A percentile compares a stretch with the other conserved stretches of the same genome.
phyloP scores from a whole-genome alignment of 345 rosid genomes.

The Durio zibethinus region DNA sequence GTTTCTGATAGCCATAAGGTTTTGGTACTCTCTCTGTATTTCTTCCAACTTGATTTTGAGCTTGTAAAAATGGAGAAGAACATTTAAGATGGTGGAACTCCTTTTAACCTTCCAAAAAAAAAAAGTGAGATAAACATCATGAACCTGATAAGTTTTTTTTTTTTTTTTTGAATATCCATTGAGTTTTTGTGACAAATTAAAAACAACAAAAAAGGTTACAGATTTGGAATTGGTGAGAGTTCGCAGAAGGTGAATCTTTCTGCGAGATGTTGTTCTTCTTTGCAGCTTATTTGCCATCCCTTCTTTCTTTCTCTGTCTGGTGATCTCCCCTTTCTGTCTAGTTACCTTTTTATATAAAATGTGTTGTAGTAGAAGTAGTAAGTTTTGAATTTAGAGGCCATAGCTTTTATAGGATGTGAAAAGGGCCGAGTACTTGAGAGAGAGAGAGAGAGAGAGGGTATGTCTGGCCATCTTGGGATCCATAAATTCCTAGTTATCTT shows the following conservation, averaged over 20 bases:
- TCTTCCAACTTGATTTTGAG: slow-evolving; percentile 61
- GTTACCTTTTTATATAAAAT: not conserved
- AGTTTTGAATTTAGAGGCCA: slow-evolving; percentile 11
- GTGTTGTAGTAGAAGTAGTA: not conserved
- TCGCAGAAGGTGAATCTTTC: slow-evolving; percentile 48
- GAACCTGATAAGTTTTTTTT: not conserved
- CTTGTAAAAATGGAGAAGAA: slow-evolving; percentile 47
- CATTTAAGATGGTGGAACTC: slow-evolving; percentile 37
- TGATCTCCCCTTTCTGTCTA: not conserved
- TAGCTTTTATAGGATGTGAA: slow-evolving; percentile 36
- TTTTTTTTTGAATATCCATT: no score
- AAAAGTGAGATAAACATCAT: not conserved
- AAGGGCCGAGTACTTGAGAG: not conserved
- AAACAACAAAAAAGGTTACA: slow-evolving; percentile 26
- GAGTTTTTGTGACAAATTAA: no score
- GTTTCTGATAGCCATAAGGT: slow-evolving; percentile 39
- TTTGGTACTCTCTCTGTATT: slow-evolving; percentile 37
- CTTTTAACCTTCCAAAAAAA: slow-evolving; percentile 40
- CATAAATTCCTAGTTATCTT: slow-evolving; percentile 20
- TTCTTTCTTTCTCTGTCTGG: not conserved
- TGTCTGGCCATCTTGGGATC: slow-evolving; percentile 51
- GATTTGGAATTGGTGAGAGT: slow-evolving; percentile 44
- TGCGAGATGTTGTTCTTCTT: slow-evolving; percentile 39
- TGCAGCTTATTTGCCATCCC: slow-evolving; percentile 47
- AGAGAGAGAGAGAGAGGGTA: not conserved